These are phyloP conservation scores for Colletotrichum theobromicola DNA, from an alignment of 2,329 filamentous ascomycete genomes.

Conservation along the genomic window DNA sequence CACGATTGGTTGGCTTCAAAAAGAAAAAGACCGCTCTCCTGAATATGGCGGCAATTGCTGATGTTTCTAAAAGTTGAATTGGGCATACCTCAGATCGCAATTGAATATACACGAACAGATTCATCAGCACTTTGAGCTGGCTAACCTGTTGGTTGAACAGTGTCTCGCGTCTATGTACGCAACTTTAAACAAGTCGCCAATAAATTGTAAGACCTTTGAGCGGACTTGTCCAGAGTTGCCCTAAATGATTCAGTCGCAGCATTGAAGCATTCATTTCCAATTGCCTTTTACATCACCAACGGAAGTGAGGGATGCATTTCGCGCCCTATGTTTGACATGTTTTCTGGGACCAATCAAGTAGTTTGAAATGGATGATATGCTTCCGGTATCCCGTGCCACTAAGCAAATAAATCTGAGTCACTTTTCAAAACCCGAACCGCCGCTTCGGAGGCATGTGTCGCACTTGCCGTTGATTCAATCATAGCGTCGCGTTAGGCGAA, in stretches of 20 bases:
- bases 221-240: accelerated
- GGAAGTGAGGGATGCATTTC: neutral
- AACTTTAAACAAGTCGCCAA: neutral
- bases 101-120: neutral
- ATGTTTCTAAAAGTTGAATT: neutral
- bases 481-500: neutral
- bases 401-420: neutral
- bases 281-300: neutral
- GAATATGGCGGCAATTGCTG: neutral
- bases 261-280: neutral
- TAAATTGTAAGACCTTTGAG: neutral
- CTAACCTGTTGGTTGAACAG: accelerated
- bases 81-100: neutral
- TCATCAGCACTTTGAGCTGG: neutral
- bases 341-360: neutral
- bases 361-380: accelerated
- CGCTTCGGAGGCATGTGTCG: neutral
- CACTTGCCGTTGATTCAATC: neutral
- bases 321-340: neutral
- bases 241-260: neutral
- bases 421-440: neutral
- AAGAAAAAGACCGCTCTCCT: no score
- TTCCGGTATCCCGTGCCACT: neutral
- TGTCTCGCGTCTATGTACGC: neutral
- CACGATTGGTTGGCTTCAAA: neutral